Percentiles rank a stretch among this genome's conserved stretches.
Evolutionary conservation across 345 rosid species (phyloP).

Genomic region (Diplotaxis tenuifolia): DNA sequence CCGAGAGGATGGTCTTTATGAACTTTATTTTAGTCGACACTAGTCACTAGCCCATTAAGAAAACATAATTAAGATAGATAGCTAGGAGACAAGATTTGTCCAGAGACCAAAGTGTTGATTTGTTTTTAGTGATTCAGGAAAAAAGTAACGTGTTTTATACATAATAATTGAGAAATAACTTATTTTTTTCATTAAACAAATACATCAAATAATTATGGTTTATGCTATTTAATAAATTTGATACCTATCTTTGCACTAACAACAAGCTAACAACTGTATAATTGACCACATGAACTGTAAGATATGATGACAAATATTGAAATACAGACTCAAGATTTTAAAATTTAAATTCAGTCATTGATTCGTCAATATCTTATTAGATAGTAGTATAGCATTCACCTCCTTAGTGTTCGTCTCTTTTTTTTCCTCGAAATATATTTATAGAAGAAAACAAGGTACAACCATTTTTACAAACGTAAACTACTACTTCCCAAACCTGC

Average conservation of each 20-base stretch:
- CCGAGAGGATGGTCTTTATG: no score
- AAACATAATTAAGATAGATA: neutral
- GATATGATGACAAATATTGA: slow-evolving; percentile 11
- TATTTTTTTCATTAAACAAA: neutral
- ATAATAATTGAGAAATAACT: slow-evolving; percentile 7
- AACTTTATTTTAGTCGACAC: no score
- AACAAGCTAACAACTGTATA: neutral
- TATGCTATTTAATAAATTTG: neutral
- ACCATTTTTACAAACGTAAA: no score
- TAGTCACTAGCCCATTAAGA: no score
- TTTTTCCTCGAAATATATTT: no score
- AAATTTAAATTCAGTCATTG: neutral
- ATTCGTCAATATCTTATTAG: neutral
- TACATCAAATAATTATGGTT: neutral
- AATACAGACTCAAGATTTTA: slow-evolving; percentile 1
- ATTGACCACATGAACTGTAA: slow-evolving; percentile 22
- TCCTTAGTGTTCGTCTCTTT: neutral
- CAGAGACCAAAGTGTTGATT: slow-evolving; percentile 23
- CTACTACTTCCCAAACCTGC: no score
- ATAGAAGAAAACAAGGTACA: no score
- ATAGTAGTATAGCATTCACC: neutral
- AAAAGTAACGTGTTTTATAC: neutral
- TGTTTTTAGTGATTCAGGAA: slow-evolving; percentile 27
- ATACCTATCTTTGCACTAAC: slow-evolving; percentile 5
- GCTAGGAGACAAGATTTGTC: slow-evolving; percentile 24